Percentiles rank a stretch among this genome's conserved stretches.
phyloP scores from a whole-genome alignment of 495 filamentous ascomycete genomes.

The Penicillium atrosanguineum region DNA sequence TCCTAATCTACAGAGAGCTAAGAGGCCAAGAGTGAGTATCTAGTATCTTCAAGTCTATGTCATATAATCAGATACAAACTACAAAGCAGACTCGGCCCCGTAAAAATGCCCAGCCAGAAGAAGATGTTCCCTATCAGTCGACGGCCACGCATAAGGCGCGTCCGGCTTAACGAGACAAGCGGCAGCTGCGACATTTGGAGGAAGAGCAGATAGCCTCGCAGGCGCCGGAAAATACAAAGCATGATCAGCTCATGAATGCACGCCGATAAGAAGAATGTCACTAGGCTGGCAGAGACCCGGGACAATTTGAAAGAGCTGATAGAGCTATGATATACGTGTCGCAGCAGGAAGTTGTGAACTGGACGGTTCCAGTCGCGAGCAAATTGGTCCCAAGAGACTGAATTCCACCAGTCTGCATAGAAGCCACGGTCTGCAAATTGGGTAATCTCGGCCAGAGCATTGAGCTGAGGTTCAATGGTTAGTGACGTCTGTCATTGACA shows the following conservation, averaged over 20 bases:
- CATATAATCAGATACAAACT: constrained; percentile 69
- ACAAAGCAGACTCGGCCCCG: constrained; percentile 68
- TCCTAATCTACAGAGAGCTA: too few relatives aligned
- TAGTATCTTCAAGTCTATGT: not conserved
- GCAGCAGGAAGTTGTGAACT: constrained; percentile 68
- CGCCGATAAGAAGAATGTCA: constrained; percentile 69
- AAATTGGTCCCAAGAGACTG: constrained; percentile 51
- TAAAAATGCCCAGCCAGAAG: constrained; percentile 73
- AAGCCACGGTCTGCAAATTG: constrained; percentile 74
- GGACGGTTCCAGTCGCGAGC: constrained; percentile 73
- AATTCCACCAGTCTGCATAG: constrained; percentile 73
- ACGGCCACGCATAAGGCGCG: constrained; percentile 56
- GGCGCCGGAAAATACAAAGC: constrained; percentile 74
- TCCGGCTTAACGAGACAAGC: constrained; percentile 61
- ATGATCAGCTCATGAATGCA: constrained; percentile 73
- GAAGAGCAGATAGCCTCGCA: constrained; percentile 67
- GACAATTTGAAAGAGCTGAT: constrained; percentile 68
- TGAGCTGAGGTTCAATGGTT: constrained; percentile 40
- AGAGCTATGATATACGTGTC: constrained; percentile 72
- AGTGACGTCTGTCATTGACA: not conserved
- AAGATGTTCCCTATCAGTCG: constrained; percentile 65
- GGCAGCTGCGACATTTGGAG: constrained; percentile 59
- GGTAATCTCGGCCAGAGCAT: constrained; percentile 70
- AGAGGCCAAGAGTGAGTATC: too few relatives aligned
- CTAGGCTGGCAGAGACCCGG: constrained; percentile 65